These are phyloP conservation scores for Combretum micranthum DNA, from an alignment of 345 rosid genomes.

Conservation along the genomic window DNA sequence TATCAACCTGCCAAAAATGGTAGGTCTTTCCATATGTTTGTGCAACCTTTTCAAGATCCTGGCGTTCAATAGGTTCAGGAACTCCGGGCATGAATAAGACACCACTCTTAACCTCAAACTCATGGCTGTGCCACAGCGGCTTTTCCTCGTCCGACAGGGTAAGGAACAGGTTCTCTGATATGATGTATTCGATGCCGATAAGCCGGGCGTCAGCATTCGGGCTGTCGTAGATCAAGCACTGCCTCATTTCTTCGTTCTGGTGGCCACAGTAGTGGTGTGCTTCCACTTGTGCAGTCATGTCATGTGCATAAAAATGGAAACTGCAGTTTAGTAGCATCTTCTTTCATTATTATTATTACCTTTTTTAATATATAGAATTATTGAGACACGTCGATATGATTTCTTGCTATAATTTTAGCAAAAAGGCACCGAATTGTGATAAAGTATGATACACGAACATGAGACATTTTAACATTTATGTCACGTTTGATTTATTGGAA, in stretches of 20 bases:
- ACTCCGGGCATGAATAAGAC: constrained; percentile 62
- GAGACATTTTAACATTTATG: too few species aligned
- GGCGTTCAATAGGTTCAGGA: constrained; percentile 48
- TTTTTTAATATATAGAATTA: too few species aligned
- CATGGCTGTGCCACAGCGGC: constrained; percentile 70
- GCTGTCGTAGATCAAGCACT: constrained; percentile 67
- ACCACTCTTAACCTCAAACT: constrained; percentile 83
- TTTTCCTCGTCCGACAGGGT: constrained; percentile 65
- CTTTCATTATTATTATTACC: too few species aligned
- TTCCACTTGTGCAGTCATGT: constrained; percentile 80
- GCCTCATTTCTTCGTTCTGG: constrained; percentile 78
- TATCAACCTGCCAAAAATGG: constrained; percentile 90
- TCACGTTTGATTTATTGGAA: too few species aligned
- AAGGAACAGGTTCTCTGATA: constrained; percentile 63
- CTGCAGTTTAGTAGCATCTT: constrained; percentile 21
- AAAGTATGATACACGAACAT: too few species aligned
- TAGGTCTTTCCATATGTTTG: constrained; percentile 65
- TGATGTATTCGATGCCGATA: constrained; percentile 67
- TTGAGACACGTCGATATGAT: too few species aligned
- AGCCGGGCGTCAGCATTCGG: constrained; percentile 43
- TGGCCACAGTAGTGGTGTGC: constrained; percentile 76
- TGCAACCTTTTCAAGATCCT: constrained; percentile 58
- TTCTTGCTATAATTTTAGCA: too few species aligned
- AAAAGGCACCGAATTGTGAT: too few species aligned
- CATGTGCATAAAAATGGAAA: constrained; percentile 60